phyloP scores from a whole-genome alignment of 805 yeast species.

The Myxozyma monticola region DNA sequence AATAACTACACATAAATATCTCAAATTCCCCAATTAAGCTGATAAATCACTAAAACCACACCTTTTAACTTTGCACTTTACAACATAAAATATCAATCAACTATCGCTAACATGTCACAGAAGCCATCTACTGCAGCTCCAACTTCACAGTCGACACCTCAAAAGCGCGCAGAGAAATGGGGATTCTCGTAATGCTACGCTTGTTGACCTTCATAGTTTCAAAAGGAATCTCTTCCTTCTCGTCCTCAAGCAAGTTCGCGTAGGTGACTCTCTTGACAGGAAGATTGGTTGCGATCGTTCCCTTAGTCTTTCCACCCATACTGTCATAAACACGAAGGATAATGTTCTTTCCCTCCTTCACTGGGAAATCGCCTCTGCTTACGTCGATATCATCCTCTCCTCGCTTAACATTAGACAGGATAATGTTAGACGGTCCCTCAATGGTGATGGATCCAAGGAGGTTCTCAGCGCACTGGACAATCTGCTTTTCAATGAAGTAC shows the following conservation, averaged over 20 bases:
- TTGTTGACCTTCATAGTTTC: conserved; percentile 23
- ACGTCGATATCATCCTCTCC: conserved; percentile 74
- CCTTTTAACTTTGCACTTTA: neutral
- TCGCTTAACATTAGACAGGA: conserved; percentile 77
- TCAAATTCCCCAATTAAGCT: neutral
- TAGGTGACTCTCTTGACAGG: conserved; percentile 56
- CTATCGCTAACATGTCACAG: neutral
- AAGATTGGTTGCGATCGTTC: conserved; percentile 49
- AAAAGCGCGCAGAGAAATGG: conserved; percentile 64
- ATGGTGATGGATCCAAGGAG: conserved; percentile 41
- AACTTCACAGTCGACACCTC: conserved; percentile 70
- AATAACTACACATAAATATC: neutral
- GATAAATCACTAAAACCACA: neutral
- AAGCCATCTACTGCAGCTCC: conserved; percentile 30
- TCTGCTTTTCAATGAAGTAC: conserved; percentile 28
- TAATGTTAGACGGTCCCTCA: conserved; percentile 57
- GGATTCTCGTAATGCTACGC: conserved; percentile 37
- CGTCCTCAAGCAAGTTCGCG: conserved; percentile 47
- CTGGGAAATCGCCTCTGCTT: conserved; percentile 44
- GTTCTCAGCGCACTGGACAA: conserved; percentile 28
- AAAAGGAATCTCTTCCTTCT: conserved; percentile 38
- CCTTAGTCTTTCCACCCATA: conserved; percentile 73
- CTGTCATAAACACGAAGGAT: conserved; percentile 81
- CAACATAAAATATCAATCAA: neutral
- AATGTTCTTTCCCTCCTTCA: conserved; percentile 48